phyloP scores from a whole-genome alignment of 2,329 filamentous ascomycete genomes.

The Xylariaceae sp. region DNA sequence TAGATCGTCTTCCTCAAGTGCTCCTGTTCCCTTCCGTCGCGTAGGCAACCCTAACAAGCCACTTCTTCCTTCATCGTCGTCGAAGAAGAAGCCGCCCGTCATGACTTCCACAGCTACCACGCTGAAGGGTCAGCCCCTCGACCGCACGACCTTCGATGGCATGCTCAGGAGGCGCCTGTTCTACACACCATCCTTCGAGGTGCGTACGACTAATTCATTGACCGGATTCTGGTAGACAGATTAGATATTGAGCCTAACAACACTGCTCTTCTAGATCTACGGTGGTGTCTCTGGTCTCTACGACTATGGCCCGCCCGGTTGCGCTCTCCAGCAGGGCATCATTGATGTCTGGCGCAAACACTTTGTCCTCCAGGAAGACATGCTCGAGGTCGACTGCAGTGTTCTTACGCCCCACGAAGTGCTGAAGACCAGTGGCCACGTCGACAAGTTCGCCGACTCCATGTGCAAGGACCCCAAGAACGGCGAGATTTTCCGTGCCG shows the following conservation, averaged over 20 bases:
- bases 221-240: not conserved
- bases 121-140: slow-evolving; percentile 83
- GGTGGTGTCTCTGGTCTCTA: slow-evolving; percentile 83
- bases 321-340: slow-evolving; percentile 79
- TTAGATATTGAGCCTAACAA: not conserved
- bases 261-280: slow-evolving; percentile 55
- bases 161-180: slow-evolving; percentile 85
- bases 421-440: slow-evolving; percentile 92
- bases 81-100: not conserved
- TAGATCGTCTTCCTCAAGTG: not conserved
- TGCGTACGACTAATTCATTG: not conserved
- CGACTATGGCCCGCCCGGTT: slow-evolving; percentile 89
- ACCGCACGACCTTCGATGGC: slow-evolving; percentile 74
- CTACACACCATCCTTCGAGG: slow-evolving; percentile 88
- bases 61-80: not conserved
- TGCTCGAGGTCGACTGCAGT: slow-evolving; percentile 92
- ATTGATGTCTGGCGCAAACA: slow-evolving; percentile 88
- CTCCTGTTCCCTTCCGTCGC: not conserved
- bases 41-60: too few relatives aligned
- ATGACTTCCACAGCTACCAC: slow-evolving; percentile 61
- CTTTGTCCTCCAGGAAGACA: slow-evolving; percentile 88
- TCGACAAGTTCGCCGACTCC: slow-evolving; percentile 97
- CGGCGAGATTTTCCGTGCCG: slow-evolving; percentile 91
- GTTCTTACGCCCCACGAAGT: slow-evolving; percentile 91
- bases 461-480: slow-evolving; percentile 99